These are phyloP conservation scores for Wickerhamomyces mucosus DNA, from an alignment of 805 yeast species.

Conservation along the genomic window DNA sequence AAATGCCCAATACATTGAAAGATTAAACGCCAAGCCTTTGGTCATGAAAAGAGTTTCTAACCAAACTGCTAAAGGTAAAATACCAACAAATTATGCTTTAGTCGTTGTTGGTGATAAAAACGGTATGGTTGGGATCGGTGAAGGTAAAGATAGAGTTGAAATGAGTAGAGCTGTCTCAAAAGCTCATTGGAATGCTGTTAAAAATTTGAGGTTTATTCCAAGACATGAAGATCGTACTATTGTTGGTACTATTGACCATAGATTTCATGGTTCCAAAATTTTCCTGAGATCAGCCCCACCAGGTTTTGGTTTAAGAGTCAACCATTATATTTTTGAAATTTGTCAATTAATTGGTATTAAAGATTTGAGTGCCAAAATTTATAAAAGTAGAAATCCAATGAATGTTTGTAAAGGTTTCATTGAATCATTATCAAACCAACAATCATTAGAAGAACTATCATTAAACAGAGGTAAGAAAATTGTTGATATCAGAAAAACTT, in stretches of 20 bases:
- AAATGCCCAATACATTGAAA: slow-evolving; percentile 48
- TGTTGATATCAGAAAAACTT: slow-evolving; percentile 84
- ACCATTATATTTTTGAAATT: slow-evolving; percentile 81
- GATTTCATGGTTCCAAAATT: slow-evolving; percentile 80
- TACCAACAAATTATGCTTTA: slow-evolving; percentile 69
- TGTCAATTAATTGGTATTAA: slow-evolving; percentile 91
- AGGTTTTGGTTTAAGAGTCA: slow-evolving; percentile 89
- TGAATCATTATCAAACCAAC: slow-evolving; percentile 77
- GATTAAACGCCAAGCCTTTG: slow-evolving; percentile 55
- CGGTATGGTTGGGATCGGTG: slow-evolving; percentile 93
- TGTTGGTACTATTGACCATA: slow-evolving; percentile 70
- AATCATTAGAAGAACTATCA: slow-evolving; percentile 80
- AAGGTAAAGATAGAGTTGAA: slow-evolving; percentile 80
- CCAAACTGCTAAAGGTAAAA: slow-evolving; percentile 89
- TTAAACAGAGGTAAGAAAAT: slow-evolving; percentile 89
- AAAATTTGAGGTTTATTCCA: slow-evolving; percentile 72
- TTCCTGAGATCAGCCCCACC: slow-evolving; percentile 81
- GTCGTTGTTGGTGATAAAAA: slow-evolving; percentile 88
- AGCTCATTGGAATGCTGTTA: slow-evolving; percentile 92
- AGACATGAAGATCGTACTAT: slow-evolving; percentile 89
- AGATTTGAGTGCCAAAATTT: slow-evolving; percentile 86
- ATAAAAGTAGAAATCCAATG: slow-evolving; percentile 90
- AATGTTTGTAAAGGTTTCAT: slow-evolving; percentile 85
- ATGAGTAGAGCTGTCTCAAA: slow-evolving; percentile 66
- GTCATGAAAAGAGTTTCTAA: slow-evolving; percentile 76